These are phyloP conservation scores for Trichophyton schoenleinii DNA, from an alignment of 2,329 filamentous ascomycete genomes.

Conservation along the genomic window DNA sequence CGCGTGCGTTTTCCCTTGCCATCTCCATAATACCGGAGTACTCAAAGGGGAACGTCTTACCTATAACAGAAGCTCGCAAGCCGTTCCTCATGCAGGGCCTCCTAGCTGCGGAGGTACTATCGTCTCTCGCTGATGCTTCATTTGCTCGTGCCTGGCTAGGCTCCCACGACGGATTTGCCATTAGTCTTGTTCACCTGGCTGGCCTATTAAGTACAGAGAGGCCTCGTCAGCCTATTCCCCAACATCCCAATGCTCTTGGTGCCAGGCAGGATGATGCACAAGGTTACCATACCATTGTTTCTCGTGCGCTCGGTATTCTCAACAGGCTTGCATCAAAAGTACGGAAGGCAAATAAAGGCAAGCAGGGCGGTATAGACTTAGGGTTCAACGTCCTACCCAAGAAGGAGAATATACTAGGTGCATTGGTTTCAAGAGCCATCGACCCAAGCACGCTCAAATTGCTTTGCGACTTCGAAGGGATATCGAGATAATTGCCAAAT, in stretches of 20 bases:
- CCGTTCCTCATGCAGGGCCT: constrained; percentile 86
- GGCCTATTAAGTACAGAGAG: constrained; percentile 57
- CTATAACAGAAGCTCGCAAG: constrained; percentile 69
- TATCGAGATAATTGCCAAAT: constrained; percentile 31
- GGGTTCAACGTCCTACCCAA: constrained; percentile 53
- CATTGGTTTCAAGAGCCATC: constrained; percentile 53
- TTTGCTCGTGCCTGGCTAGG: constrained; percentile 70
- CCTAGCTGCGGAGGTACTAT: constrained; percentile 76
- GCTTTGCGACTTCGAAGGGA: constrained; percentile 50
- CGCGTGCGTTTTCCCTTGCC: constrained; percentile 72
- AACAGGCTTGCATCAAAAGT: constrained; percentile 55
- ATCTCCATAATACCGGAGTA: constrained; percentile 72
- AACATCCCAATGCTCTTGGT: constrained; percentile 21
- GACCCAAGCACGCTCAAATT: constrained; percentile 54
- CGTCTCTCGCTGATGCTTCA: constrained; percentile 59
- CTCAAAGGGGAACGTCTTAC: constrained; percentile 48
- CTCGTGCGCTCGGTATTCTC: constrained; percentile 56
- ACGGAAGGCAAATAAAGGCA: constrained; percentile 30
- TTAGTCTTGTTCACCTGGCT: constrained; percentile 64
- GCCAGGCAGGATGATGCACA: constrained; percentile 32
- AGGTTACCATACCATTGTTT: constrained; percentile 45
- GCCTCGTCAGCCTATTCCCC: constrained; percentile 37
- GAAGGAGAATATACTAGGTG: constrained; percentile 54
- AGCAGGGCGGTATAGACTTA: constrained; percentile 41
- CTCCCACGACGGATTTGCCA: constrained; percentile 70